Percentiles rank a stretch among this genome's conserved stretches.
phyloP scores from a whole-genome alignment of 768 basidiomycete genomes.

The Cystoderma amianthinum region DNA sequence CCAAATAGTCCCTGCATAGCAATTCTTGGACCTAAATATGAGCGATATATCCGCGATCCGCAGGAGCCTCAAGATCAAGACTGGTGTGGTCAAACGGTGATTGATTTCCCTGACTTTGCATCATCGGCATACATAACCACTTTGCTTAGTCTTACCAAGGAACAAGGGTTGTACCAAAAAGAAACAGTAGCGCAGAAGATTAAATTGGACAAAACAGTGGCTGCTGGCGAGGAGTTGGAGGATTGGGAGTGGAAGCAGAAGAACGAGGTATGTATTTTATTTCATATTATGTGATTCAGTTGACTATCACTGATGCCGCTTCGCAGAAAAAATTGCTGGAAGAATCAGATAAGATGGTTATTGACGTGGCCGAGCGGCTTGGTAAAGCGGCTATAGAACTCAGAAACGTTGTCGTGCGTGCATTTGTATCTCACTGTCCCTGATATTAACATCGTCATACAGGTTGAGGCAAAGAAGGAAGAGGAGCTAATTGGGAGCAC shows the following conservation, averaged over 20 bases:
- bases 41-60: conserved; percentile 41
- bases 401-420: conserved; percentile 59
- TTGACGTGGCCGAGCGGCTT: conserved; percentile 56
- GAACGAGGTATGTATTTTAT: conserved; percentile 50
- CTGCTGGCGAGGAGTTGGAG: conserved; percentile 52
- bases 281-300: too few relatives aligned
- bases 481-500: conserved; percentile 31
- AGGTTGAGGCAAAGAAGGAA: conserved; percentile 40
- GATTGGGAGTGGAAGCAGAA: conserved; percentile 63
- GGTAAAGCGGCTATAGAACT: conserved; percentile 58
- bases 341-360: conserved; percentile 79
- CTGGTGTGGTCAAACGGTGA: conserved; percentile 61
- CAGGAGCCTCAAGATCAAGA: conserved; percentile 74
- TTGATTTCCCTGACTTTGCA: conserved; percentile 6
- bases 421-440: background rate
- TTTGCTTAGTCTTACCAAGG: conserved; percentile 53
- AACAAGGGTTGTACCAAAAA: conserved; percentile 55
- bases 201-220: conserved; percentile 56
- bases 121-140: conserved; percentile 7
- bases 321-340: conserved; percentile 60
- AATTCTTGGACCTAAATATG: too few relatives aligned
- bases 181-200: conserved; percentile 55
- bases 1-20: too few relatives aligned
- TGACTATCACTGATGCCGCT: too few relatives aligned
- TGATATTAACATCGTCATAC: conserved; percentile 5